Evolutionary conservation across 192 early-diverging fungal genomes (phyloP), one percentile per base, ranked within the genome.

Genomic region (Backusella luteola): DNA sequence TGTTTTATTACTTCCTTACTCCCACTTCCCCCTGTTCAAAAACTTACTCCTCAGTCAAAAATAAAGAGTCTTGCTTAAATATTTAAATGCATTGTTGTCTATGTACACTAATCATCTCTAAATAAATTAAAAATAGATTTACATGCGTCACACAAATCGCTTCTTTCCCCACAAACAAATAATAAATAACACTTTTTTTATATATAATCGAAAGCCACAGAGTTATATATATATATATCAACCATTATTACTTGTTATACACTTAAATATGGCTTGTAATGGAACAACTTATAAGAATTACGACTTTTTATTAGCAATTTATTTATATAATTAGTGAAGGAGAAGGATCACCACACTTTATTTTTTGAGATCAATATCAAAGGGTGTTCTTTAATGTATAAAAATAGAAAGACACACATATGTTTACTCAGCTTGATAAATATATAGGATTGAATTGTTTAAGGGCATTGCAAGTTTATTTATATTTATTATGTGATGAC

Each of bases 111-210:
- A 49, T 49, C 19, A 49, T 6, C 46, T 49, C 0, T 6, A 19
- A 49, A n/a, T 19, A 59, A 59, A 59, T 59, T 59, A 59, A 59
- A 59, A 59, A 59, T 59, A 59, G 53, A 59, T 59, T 59, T 49
- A 49, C 15, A 4, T n/a, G 46, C 17, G 46, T 49, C 46, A n/a
- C 46, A n/a, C 17, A n/a, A 21, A 6, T 1, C 7, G 1, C 4
- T 49, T 49, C 19, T 49, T 49, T 49, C 46, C 46, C 46, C 46
- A 49, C 19, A 44, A 44, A 44, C 42, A 44, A 44, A 44, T 44
- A 5, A 44, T 19, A 49, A 49, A n/a, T 5, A 6, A 49, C 14
- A n/a, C 6, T n/a, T 49, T 6, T 49, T 0, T 17, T 21, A n/a
- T 49, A 44, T 49, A 49, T 11, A 12, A 7, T 39, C 6, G 19